Percentiles rank a stretch among this genome's conserved stretches.
Conservation (phyloP, 805 yeast species). For the Schwanniomyces sp. region DNA sequence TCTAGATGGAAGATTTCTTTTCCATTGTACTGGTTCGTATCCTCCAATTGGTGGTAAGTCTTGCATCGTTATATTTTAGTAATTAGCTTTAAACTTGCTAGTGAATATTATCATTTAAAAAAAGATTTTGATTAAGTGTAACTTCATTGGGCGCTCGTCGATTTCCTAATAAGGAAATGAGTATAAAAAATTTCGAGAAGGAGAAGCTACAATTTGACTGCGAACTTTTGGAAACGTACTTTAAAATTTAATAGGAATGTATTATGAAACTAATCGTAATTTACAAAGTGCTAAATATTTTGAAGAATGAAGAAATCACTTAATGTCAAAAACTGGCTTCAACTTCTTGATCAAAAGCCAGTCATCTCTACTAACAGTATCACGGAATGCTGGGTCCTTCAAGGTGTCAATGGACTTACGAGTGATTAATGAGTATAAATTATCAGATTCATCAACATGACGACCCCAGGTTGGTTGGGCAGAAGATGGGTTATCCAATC, state of each 20-base stretch:
- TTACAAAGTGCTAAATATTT: conserved; percentile 3
- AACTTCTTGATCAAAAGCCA: conserved; percentile 90
- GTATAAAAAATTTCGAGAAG: not conserved
- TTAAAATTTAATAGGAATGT: not conserved
- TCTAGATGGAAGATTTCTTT: conserved; percentile 79
- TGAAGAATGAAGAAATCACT: conserved; percentile 30
- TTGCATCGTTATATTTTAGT: conserved; percentile 42
- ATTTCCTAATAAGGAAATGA: conserved; percentile 7
- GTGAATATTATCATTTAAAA: not conserved
- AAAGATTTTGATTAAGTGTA: conserved; percentile 7
- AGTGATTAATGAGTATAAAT: conserved; percentile 82
- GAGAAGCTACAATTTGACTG: not conserved
- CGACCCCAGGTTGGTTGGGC: conserved; percentile 99
- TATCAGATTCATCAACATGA: conserved; percentile 93
- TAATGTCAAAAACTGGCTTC: conserved; percentile 85
- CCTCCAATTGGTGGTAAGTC: conserved; percentile 88
- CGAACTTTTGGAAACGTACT: not conserved
- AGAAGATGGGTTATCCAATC: conserved; percentile 88
- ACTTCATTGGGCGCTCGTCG: conserved; percentile 8
- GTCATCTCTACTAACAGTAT: conserved; percentile 89
- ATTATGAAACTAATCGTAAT: conserved; percentile 1
- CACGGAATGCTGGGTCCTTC: conserved; percentile 97
- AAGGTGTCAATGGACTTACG: conserved; percentile 94
- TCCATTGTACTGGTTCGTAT: conserved; percentile 86
- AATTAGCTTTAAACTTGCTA: not conserved